Conservation (phyloP, 1,284 basidiomycete species). For the Cryptococcus wingfieldii region DNA sequence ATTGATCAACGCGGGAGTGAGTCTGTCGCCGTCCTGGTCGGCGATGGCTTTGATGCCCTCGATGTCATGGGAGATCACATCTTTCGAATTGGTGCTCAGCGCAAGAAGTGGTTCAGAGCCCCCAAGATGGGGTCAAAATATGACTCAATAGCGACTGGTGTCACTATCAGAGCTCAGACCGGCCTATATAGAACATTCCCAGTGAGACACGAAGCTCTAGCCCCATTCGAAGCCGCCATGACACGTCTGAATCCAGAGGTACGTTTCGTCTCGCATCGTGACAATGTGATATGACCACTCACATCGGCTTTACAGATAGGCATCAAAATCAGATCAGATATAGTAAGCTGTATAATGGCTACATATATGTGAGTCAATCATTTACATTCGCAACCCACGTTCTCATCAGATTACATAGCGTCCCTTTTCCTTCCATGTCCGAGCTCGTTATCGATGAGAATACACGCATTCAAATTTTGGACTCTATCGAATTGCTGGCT, state of each 20-base stretch:
- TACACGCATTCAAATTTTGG: conserved; percentile 40
- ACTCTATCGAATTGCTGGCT: conserved; percentile 60
- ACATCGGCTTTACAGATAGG: conserved; percentile 14
- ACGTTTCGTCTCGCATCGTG: background rate
- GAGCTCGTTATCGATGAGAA: conserved; percentile 38
- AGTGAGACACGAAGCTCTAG: conserved; percentile 28
- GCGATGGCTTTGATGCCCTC: conserved; percentile 38
- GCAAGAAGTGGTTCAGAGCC: conserved; percentile 39
- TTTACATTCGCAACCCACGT: background rate
- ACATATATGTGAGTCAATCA: conserved; percentile 27
- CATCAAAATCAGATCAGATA: conserved; percentile 34
- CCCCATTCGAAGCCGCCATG: conserved; percentile 34
- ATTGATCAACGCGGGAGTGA: conserved; percentile 4
- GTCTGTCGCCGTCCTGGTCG: conserved; percentile 22
- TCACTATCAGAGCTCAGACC: conserved; percentile 35
- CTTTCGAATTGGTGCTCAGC: conserved; percentile 34
- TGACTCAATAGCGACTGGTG: conserved; percentile 30
- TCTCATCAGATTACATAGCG: conserved; percentile 7
- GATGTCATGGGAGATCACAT: conserved; percentile 44
- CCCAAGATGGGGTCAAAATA: conserved; percentile 24
- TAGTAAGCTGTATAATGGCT: conserved; percentile 26
- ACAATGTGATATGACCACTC: background rate
- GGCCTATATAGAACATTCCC: conserved; percentile 38
- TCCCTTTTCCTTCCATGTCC: conserved; percentile 26
- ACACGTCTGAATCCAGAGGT: conserved; percentile 32